These are phyloP conservation scores for Guadua angustifolia DNA, from an alignment of 176 grass and related monocot species.

Conservation along the genomic window DNA sequence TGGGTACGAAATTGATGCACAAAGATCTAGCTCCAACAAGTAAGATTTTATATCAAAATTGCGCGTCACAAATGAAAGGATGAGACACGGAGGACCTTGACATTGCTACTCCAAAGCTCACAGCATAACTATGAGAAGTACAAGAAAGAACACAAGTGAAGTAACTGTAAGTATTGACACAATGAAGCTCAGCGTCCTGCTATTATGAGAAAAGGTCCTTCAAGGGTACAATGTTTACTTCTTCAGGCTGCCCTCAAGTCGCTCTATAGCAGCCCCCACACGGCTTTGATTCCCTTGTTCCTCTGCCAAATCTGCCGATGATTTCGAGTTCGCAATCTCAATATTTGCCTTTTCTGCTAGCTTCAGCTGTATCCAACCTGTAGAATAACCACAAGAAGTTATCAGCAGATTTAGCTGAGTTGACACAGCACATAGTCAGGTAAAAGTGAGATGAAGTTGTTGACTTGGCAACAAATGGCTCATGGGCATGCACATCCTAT, in stretches of 20 bases:
- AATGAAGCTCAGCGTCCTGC: background rate
- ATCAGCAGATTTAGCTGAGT: background rate
- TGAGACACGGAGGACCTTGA: background rate
- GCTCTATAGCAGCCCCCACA: slow-evolving; percentile 82
- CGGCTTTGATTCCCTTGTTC: slow-evolving; percentile 55
- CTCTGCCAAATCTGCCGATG: slow-evolving; percentile 46
- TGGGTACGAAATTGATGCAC: background rate
- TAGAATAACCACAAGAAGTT: slow-evolving; percentile 21
- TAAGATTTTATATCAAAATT: slow-evolving; percentile 23
- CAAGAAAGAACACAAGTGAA: background rate
- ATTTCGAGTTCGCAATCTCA: slow-evolving; percentile 59
- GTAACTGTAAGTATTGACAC: background rate
- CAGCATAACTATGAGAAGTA: background rate
- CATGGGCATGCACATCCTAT: background rate
- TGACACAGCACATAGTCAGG: background rate
- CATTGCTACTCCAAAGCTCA: background rate
- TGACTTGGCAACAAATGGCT: slow-evolving; percentile 17
- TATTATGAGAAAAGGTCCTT: background rate
- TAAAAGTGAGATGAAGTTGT: background rate
- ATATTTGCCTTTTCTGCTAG: slow-evolving; percentile 76
- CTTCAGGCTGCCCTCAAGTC: slow-evolving; percentile 73
- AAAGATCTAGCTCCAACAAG: background rate
- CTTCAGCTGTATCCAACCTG: slow-evolving; percentile 97
- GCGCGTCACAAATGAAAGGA: background rate
- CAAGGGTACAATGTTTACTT: slow-evolving; percentile 51